Percentiles rank a stretch among this genome's conserved stretches.
Evolutionary conservation across 2,329 filamentous ascomycete genomes (phyloP).

Genomic region (Botrytis pseudocinerea): DNA sequence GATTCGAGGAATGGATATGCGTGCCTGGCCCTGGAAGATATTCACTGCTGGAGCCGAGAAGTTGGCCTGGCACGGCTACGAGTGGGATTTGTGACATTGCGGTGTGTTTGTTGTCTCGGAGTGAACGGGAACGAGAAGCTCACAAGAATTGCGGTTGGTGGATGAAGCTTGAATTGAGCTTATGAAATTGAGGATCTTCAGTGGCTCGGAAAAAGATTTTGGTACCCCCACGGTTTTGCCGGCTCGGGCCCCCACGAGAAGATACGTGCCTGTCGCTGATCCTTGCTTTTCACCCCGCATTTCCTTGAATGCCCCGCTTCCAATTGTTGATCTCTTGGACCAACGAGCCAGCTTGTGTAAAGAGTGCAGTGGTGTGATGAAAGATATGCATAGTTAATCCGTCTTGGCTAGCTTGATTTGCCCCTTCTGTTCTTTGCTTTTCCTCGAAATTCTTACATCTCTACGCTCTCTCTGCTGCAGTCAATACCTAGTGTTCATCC

Average conservation of each 20-base stretch:
- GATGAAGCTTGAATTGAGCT: neutral
- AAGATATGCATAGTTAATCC: conserved; percentile 6
- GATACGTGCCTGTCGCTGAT: neutral
- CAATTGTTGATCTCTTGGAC: conserved; percentile 4
- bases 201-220: conserved; percentile 16
- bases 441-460: neutral
- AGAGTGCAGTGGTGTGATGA: conserved; percentile 2
- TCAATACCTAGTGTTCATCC: neutral
- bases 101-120: conserved; percentile 7
- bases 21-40: conserved; percentile 80
- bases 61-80: conserved; percentile 77
- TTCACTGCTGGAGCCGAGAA: conserved; percentile 66
- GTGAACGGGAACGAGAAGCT: neutral
- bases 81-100: conserved; percentile 33
- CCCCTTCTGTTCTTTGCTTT: conserved; percentile 9
- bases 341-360: neutral
- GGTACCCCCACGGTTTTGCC: conserved; percentile 19
- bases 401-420: neutral
- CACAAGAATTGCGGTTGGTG: neutral
- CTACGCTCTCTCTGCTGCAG: neutral
- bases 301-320: conserved; percentile 8
- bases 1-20: conserved; percentile 71
- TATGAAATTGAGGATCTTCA: conserved; percentile 8
- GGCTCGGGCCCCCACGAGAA: neutral
- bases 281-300: conserved; percentile 15